Evolutionary conservation across 805 yeast genomes (phyloP).

Genomic region (Metschnikowia koreensis): DNA sequence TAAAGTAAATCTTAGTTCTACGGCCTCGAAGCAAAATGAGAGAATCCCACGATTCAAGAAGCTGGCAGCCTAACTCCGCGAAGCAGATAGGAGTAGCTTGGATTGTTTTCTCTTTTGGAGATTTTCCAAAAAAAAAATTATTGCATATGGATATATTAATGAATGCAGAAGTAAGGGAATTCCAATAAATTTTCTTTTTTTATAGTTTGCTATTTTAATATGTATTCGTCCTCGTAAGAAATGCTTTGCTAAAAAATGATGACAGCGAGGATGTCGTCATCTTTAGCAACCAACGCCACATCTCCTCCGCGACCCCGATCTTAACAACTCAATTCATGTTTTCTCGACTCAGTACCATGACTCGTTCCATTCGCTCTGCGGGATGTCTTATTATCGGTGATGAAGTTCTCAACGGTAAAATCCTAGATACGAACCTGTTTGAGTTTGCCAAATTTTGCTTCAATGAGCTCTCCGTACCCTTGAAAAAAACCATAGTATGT

Average conservation of each 20-base stretch:
- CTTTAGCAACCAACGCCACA: neutral
- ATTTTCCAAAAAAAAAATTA: no score
- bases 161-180: no score
- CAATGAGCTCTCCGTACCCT: slow-evolving; percentile 56
- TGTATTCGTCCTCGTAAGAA: no score
- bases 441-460: slow-evolving; percentile 73
- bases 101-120: no score
- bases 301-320: neutral
- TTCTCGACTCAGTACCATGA: slow-evolving; percentile 12
- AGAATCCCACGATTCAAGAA: no score
- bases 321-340: slow-evolving; percentile 2
- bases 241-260: neutral
- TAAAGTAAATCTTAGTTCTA: no score
- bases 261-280: neutral
- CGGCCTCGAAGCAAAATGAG: neutral
- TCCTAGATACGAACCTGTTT: slow-evolving; percentile 72
- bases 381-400: slow-evolving; percentile 75
- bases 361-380: slow-evolving; percentile 32
- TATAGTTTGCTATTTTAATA: no score
- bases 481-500: slow-evolving; percentile 65
- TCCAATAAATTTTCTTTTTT: no score
- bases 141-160: no score
- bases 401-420: slow-evolving; percentile 84
- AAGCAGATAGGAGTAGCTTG: no score
- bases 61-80: no score